Conservation (phyloP, 176 grass and related monocot species). For the Avena atlantica region DNA sequence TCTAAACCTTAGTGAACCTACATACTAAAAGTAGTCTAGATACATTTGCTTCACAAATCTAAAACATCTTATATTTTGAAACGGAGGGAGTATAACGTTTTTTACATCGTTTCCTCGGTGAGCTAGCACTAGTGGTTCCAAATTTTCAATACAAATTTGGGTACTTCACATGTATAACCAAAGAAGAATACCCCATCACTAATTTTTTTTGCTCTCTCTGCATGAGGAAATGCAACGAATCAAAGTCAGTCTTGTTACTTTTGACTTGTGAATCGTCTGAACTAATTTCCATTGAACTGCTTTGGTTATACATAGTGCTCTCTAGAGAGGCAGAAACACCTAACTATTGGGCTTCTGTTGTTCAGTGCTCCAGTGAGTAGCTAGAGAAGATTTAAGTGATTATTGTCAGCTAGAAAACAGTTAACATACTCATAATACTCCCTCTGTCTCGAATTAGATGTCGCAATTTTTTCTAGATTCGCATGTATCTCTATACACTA, state of each 20-base stretch:
- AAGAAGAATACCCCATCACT: constrained; percentile 17
- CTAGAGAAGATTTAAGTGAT: constrained; percentile 29
- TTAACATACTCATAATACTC: no score
- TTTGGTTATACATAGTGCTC: constrained; percentile 22
- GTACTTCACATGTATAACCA: constrained; percentile 11
- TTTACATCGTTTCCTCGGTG: constrained; percentile 14
- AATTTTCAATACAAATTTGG: neutral
- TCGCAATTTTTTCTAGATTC: no score
- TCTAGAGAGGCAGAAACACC: neutral
- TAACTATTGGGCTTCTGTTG: neutral
- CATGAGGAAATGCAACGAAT: neutral
- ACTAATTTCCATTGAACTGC: constrained; percentile 2
- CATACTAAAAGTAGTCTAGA: no score
- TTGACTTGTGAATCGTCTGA: neutral
- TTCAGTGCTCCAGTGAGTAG: neutral
- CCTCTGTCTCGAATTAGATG: no score
- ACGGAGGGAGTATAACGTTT: no score
- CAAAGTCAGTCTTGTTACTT: constrained; percentile 12
- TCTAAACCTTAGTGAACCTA: no score
- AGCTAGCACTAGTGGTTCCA: neutral
- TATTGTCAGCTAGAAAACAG: neutral
- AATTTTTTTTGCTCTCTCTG: neutral
- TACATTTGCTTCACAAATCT: no score
- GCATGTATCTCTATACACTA: no score
- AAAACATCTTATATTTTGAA: no score